phyloP scores from a whole-genome alignment of 805 yeast genomes.

The Hermanozyma aechmeae region DNA sequence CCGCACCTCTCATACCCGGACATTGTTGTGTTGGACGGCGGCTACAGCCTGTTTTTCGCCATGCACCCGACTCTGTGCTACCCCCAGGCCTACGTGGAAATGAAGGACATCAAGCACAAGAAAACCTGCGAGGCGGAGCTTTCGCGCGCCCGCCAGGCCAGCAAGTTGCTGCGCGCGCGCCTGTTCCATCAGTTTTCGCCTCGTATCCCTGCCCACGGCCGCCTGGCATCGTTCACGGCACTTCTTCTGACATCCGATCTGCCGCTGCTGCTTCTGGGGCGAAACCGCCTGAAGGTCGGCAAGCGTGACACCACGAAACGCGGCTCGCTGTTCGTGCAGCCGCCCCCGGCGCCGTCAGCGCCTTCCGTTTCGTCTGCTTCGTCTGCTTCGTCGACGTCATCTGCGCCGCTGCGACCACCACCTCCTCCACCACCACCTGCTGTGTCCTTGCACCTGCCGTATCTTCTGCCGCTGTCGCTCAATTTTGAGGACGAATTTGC shows the following conservation, averaged over 20 bases:
- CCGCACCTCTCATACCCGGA: slow-evolving; percentile 85
- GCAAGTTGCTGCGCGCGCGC: slow-evolving; percentile 31
- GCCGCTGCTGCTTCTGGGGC: no score
- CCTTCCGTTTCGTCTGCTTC: slow-evolving; percentile 3
- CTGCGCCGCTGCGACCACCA: neutral
- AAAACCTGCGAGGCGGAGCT: slow-evolving; percentile 35
- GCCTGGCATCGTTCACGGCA: slow-evolving; percentile 9
- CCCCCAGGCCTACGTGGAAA: slow-evolving; percentile 77
- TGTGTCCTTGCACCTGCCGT: neutral
- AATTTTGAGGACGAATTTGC: slow-evolving; percentile 9
- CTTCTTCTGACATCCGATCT: slow-evolving; percentile 5
- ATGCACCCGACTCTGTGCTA: slow-evolving; percentile 47
- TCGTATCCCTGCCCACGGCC: slow-evolving; percentile 8
- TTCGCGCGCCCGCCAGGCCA: slow-evolving; percentile 35
- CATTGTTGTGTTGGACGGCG: slow-evolving; percentile 81
- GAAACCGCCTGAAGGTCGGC: slow-evolving; percentile 2
- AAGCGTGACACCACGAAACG: slow-evolving; percentile 5
- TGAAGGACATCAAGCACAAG: slow-evolving; percentile 44
- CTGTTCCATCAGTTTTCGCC: slow-evolving; percentile 22
- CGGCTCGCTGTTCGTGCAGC: slow-evolving; percentile 6
- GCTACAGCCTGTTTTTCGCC: slow-evolving; percentile 73
- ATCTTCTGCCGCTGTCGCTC: neutral
- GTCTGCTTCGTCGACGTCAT: neutral
- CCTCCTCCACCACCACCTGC: neutral
- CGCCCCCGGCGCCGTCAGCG: slow-evolving; percentile 3